These are phyloP conservation scores for Sporodiniella umbellata DNA, from an alignment of 371 early-diverging fungal species.

Conservation along the genomic window DNA sequence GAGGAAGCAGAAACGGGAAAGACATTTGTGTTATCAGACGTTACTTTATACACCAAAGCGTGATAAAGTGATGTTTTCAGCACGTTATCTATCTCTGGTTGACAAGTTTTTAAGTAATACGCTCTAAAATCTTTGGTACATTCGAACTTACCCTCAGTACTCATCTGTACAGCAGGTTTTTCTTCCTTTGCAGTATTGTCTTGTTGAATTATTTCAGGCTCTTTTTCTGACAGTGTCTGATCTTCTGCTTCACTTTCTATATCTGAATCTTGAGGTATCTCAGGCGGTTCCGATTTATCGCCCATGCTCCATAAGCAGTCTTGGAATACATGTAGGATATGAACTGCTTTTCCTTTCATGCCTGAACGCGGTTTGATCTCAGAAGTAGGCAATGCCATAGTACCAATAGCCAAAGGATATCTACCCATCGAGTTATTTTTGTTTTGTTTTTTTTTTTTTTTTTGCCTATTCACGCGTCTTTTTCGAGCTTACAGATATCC, in stretches of 20 bases:
- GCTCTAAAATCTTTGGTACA: no score
- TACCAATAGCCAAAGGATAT: conserved; percentile 56
- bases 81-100: conserved; percentile 60
- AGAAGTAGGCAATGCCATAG: conserved; percentile 49
- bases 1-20: conserved; percentile 65
- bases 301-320: conserved; percentile 73
- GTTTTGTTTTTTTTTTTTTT: no score
- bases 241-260: conserved; percentile 29
- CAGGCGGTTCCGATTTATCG: conserved; percentile 53
- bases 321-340: conserved; percentile 62
- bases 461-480: no score
- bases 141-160: conserved; percentile 22
- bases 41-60: conserved; percentile 59
- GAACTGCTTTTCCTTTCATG: conserved; percentile 72
- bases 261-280: conserved; percentile 23
- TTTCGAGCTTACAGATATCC: conserved; percentile 53
- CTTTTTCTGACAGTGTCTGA: neutral
- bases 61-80: conserved; percentile 61
- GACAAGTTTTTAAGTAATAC: no score
- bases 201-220: conserved; percentile 1
- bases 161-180: neutral
- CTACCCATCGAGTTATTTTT: conserved; percentile 18
- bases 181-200: neutral
- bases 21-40: conserved; percentile 35
- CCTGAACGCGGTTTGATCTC: conserved; percentile 48